phyloP scores from a whole-genome alignment of 2,329 filamentous ascomycete genomes.

The Talaromyces sp. region DNA sequence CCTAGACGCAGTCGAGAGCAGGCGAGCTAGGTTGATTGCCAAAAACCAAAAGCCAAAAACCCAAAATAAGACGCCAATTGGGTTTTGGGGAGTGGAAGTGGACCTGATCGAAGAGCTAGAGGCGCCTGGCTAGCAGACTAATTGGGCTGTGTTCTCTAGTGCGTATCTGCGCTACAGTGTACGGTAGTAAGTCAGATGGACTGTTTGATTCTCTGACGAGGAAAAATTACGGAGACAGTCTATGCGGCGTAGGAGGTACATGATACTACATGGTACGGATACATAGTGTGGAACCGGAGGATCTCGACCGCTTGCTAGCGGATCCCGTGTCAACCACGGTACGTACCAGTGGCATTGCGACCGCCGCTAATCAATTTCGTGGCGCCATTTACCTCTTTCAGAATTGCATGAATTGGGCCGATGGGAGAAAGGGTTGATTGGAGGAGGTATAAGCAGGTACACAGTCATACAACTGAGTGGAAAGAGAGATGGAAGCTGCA shows the following conservation, averaged over 20 bases:
- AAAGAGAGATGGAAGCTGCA: neutral
- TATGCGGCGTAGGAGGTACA: conserved; percentile 11
- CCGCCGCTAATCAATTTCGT: neutral
- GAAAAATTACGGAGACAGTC: neutral
- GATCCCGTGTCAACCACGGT: neutral
- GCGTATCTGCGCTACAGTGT: neutral
- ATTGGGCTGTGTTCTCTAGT: neutral
- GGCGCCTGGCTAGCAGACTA: neutral
- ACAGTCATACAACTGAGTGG: neutral
- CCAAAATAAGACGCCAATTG: neutral
- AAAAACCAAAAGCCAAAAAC: neutral
- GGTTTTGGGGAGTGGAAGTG: neutral
- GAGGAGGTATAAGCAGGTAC: neutral
- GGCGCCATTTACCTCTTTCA: neutral
- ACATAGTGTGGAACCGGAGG: neutral
- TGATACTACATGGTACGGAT: neutral
- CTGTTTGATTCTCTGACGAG: neutral
- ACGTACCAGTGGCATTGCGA: neutral
- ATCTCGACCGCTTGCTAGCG: neutral
- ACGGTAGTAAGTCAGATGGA: neutral
- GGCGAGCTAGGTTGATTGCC: neutral
- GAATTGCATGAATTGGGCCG: neutral
- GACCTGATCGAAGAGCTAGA: neutral
- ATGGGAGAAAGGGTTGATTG: neutral
- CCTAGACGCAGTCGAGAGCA: neutral